Base-by-base conservation (phyloP, 805 yeast species). In the Gaillardinia entomophila region DNA sequence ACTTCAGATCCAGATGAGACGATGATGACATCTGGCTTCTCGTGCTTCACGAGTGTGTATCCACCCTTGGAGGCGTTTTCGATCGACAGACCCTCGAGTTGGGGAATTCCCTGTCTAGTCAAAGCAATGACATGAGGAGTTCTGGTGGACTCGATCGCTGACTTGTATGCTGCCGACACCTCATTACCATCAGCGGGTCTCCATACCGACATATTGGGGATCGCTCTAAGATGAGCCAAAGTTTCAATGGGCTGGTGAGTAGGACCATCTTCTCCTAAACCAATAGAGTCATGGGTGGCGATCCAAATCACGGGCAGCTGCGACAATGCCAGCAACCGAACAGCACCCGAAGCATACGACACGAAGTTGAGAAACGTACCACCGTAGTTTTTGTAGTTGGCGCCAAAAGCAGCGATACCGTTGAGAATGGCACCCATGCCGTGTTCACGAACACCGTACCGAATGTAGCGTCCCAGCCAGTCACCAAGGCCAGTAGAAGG, bases 351-450 rank as follows among this genome's bases (percentile, higher is more conserved):
- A 18, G 49, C 49, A 41, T 45, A 45, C 3, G 48, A 43, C 10
- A 45, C 49, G 30, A 45, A 45, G 49, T 45, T 45, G 41, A 45
- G 37, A 45, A 45, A 45, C 23, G 49, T 45, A 30, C 49, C 49
- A 20, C 49, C 49, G 40, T 41, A 45, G 43, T 42, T 40, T 44
- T 43, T 43, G 43, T 32, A 45, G 39, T 45, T 45, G 18, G 40
- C 49, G 27, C 49, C 49, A 34, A 33, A 45, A 5, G 45, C 49
- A 13, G 43, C 41, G 25, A 45, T 45, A 39, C 49, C 49, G 43
- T 45, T 45, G 48, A 45, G 43, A 42, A 45, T 45, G 37, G 49
- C 49, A 36, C 49, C 49, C 49, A 45, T 45, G 18, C 40, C 49
- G 43, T 45, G 49, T 38, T 45, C 49, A 27, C 49, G 28, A 30